A percentile compares a stretch with the other conserved stretches of the same genome.
phyloP scores from a whole-genome alignment of 2,329 filamentous ascomycete species.

The Byssochlamys sp. region DNA sequence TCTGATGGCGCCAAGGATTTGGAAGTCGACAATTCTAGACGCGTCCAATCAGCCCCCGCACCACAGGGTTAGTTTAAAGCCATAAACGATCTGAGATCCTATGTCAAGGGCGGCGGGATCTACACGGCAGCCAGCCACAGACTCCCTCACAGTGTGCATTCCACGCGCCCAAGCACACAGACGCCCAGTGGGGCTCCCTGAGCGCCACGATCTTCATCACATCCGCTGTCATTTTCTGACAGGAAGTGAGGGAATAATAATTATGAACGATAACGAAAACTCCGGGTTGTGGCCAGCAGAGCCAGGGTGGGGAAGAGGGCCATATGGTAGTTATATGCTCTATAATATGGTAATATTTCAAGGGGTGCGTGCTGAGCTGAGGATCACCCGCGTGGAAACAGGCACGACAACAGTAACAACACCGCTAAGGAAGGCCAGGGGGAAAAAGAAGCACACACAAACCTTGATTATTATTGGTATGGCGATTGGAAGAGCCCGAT shows the following conservation, averaged over 20 bases:
- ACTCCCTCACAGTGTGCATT: neutral
- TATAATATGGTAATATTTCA: no score
- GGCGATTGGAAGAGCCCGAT: constrained; percentile 5
- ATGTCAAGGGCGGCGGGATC: neutral
- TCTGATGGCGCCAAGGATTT: constrained; percentile 14
- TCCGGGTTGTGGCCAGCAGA: neutral
- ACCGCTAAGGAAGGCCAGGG: neutral
- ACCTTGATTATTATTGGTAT: constrained; percentile 18
- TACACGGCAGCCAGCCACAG: neutral
- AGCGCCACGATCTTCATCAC: neutral
- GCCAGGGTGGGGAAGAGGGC: no score
- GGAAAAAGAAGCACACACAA: constrained; percentile 7
- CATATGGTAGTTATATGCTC: no score
- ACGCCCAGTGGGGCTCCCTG: neutral
- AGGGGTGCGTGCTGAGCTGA: no score
- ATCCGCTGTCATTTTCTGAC: neutral
- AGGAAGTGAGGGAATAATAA: neutral
- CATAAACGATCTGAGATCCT: neutral
- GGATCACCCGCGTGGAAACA: no score
- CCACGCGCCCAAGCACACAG: neutral
- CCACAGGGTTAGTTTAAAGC: constrained; percentile 3
- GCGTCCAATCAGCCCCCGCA: constrained; percentile 1
- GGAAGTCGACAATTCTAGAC: constrained; percentile 12
- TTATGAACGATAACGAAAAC: neutral
- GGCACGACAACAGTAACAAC: neutral